Evolutionary conservation across 2,329 filamentous ascomycete genomes (phyloP), one percentile per base, ranked within the genome.

Genomic region (Coleophoma eucalyptorum): DNA sequence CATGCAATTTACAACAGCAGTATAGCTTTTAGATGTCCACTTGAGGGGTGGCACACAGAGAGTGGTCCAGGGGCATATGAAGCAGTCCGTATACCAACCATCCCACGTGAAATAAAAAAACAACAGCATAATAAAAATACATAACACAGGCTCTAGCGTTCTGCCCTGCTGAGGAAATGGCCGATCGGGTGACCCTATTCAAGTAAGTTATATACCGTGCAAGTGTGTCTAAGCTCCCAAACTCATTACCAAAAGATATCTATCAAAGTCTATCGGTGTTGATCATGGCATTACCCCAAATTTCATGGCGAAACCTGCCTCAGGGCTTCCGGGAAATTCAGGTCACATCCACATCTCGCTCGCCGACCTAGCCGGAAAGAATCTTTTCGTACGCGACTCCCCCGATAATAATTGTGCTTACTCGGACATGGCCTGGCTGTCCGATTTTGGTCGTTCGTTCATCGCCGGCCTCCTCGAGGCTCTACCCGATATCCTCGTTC

Each of bases 271-370:
- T 8, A 82, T 96, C 37, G 90, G 89, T 41, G 87, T 84, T 50
- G 87, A 90, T 65, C 89, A 91, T 67, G 90, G 90, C 59, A 96
- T 99, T 65, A 96, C 90, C 0, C 94, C 94, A 0, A 95, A 90
- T 70, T 99, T 99, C 76, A 99, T 99, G 94, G 94, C 94, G 13
- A 99, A 99, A 71, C 94, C 94, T 3, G 85, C 88, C 58, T 81
- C 95, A 62, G 91, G 92, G 0, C 76, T 97, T 0, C 94, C 94
- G 0, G 94, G 94, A 43, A 97, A 97, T 73, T 94, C 88, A 56
- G 94, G 94, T 1, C 94, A 99, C 67, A 93, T 96, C 78, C 94
- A 99, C 68, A 78, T 97, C 55, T 97, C 93, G 1, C 75, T 99
- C 10, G 85, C 93, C 18, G 89, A 93, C 64, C 78, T 80, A 57